Evolutionary conservation across 805 yeast species (phyloP).

Genomic region (Yamadazyma olivae): DNA sequence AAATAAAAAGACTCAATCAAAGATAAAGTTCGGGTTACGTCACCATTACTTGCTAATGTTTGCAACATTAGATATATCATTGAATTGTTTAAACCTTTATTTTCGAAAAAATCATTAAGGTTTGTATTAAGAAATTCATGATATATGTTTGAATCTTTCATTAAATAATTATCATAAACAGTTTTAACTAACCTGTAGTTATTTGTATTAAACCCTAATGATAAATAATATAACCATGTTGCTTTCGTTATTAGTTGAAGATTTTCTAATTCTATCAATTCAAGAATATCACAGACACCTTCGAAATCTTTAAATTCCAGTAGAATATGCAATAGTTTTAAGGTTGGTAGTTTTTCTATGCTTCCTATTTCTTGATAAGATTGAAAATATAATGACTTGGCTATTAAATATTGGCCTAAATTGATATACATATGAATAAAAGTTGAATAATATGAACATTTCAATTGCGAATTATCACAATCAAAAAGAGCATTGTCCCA

Average conservation of each 20-base stretch:
- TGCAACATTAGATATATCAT: conserved; percentile 26
- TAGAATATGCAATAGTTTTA: conserved; percentile 15
- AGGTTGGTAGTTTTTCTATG: conserved; percentile 15
- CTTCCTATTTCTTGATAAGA: neutral
- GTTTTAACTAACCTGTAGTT: conserved; percentile 26
- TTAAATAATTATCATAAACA: conserved; percentile 26
- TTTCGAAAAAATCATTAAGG: conserved; percentile 4
- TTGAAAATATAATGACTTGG: conserved; percentile 10
- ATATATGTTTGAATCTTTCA: conserved; percentile 22
- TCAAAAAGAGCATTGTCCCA: conserved; percentile 16
- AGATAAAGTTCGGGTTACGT: conserved; percentile 29
- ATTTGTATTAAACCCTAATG: conserved; percentile 20
- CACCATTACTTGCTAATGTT: conserved; percentile 33
- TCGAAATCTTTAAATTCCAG: conserved; percentile 20
- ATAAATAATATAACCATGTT: conserved; percentile 22
- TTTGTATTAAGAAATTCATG: conserved; percentile 21
- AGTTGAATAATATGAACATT: conserved; percentile 18
- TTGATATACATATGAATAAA: conserved; percentile 21
- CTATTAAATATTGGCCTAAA: conserved; percentile 20
- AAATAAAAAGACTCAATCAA: conserved; percentile 36
- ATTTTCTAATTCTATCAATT: conserved; percentile 7
- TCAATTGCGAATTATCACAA: neutral
- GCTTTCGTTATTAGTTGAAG: neutral
- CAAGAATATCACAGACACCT: conserved; percentile 14
- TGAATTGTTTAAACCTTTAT: conserved; percentile 18